Conservation (phyloP, 2,329 filamentous ascomycete species). For the Tothia fuscella region DNA sequence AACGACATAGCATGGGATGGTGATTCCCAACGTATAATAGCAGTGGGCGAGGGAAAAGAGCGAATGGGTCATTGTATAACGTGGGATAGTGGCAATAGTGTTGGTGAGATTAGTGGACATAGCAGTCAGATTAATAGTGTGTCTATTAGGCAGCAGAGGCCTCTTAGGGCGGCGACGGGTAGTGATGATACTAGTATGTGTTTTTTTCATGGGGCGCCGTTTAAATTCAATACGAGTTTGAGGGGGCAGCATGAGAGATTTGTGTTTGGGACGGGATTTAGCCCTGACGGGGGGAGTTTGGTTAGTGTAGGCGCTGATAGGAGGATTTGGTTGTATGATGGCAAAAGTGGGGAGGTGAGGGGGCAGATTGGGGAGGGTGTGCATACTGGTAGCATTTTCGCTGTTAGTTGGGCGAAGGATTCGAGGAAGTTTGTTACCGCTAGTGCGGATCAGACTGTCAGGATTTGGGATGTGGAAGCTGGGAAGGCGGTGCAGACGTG, state of each 20-base stretch:
- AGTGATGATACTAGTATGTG: conserved; percentile 82
- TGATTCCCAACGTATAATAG: conserved; percentile 91
- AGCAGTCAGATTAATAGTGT: conserved; percentile 84
- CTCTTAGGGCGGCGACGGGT: conserved; percentile 82
- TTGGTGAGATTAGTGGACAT: conserved; percentile 88
- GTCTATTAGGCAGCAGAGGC: conserved; percentile 76
- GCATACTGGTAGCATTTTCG: conserved; percentile 88
- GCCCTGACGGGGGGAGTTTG: conserved; percentile 69
- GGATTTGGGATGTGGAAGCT: conserved; percentile 73
- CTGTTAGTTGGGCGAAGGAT: conserved; percentile 79
- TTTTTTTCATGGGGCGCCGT: conserved; percentile 87
- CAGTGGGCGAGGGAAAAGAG: conserved; percentile 89
- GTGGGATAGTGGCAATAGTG: conserved; percentile 88
- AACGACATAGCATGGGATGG: conserved; percentile 97
- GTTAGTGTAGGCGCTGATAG: conserved; percentile 89
- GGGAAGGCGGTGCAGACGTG: conserved; percentile 70
- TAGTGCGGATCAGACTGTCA: conserved; percentile 88
- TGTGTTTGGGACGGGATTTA: conserved; percentile 78
- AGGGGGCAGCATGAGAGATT: conserved; percentile 75
- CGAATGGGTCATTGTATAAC: conserved; percentile 90
- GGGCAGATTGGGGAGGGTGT: conserved; percentile 67
- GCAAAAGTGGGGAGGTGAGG: conserved; percentile 80
- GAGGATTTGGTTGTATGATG: conserved; percentile 88
- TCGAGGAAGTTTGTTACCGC: conserved; percentile 80
- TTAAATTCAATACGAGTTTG: conserved; percentile 85